Conservation (phyloP, 2,329 filamentous ascomycete species). For the Ophiocordyceps sinensis region DNA sequence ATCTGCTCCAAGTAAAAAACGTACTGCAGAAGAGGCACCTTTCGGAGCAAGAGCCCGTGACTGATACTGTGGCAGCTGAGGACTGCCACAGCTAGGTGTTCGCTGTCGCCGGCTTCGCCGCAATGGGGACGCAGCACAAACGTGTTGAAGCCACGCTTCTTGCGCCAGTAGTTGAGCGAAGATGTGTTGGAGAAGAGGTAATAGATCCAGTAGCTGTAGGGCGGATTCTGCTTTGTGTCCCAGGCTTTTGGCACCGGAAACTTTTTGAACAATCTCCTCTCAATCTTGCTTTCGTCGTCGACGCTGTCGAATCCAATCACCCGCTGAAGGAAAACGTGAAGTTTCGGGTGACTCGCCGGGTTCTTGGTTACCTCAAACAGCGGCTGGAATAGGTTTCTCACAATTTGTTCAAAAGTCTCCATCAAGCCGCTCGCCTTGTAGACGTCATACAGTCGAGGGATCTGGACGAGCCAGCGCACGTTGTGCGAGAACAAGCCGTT, state of each 20-base stretch:
- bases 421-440: conserved; percentile 84
- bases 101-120: conserved; percentile 91
- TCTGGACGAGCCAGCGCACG: conserved; percentile 91
- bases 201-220: conserved; percentile 99
- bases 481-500: conserved; percentile 98
- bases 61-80: conserved; percentile 95
- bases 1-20: conserved; percentile 97
- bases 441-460: conserved; percentile 87
- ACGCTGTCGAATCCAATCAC: conserved; percentile 97
- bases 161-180: conserved; percentile 84
- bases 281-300: conserved; percentile 94
- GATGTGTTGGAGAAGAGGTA: conserved; percentile 90
- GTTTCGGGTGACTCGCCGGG: conserved; percentile 73
- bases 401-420: conserved; percentile 78
- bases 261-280: conserved; percentile 87
- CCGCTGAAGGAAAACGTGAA: conserved; percentile 86
- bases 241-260: conserved; percentile 83
- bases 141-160: conserved; percentile 86
- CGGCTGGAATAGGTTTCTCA: conserved; percentile 84
- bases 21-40: conserved; percentile 90
- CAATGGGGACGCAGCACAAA: conserved; percentile 88
- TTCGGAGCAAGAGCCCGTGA: conserved; percentile 81
- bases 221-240: conserved; percentile 88
- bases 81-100: conserved; percentile 83
- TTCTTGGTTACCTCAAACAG: conserved; percentile 89